Conservation (phyloP, 306 rosid genomes). For the Fragaria iinumae region DNA sequence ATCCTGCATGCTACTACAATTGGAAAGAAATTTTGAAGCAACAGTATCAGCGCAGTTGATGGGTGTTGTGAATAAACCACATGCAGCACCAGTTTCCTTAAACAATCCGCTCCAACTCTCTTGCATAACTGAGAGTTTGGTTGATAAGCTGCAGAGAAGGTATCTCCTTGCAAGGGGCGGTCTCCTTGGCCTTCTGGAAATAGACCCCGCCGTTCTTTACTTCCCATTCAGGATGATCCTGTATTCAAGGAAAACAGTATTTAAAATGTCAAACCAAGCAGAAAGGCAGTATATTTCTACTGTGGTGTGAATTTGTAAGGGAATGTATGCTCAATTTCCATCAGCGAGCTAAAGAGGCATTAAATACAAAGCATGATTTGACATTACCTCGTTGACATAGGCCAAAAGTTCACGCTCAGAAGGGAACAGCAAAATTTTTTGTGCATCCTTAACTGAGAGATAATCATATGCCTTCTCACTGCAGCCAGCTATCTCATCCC, state of each 20-base stretch:
- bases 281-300: not conserved
- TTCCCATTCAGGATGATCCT: slow-evolving; percentile 98
- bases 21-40: slow-evolving; percentile 19
- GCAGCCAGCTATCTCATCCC: slow-evolving; percentile 98
- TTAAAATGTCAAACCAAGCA: not conserved
- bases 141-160: slow-evolving; percentile 96
- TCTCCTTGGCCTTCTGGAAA: slow-evolving; percentile 87
- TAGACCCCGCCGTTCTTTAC: slow-evolving; percentile 52
- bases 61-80: slow-evolving; percentile 20
- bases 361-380: not conserved
- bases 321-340: not conserved
- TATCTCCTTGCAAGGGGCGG: slow-evolving; percentile 95
- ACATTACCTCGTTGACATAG: slow-evolving; percentile 66
- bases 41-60: slow-evolving; percentile 18
- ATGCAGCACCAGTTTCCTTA: slow-evolving; percentile 25
- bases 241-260: slow-evolving; percentile 25
- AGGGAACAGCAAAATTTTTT: slow-evolving; percentile 64
- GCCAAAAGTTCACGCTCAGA: slow-evolving; percentile 68
- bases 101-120: slow-evolving; percentile 99
- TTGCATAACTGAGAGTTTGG: slow-evolving; percentile 95
- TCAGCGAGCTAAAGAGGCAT: not conserved
- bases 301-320: not conserved
- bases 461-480: slow-evolving; percentile 93
- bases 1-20: slow-evolving; percentile 18
- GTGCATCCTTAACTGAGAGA: slow-evolving; percentile 77